These are phyloP conservation scores for Rehmannia glutinosa DNA, from an alignment of 257 asterid species.

Conservation along the genomic window DNA sequence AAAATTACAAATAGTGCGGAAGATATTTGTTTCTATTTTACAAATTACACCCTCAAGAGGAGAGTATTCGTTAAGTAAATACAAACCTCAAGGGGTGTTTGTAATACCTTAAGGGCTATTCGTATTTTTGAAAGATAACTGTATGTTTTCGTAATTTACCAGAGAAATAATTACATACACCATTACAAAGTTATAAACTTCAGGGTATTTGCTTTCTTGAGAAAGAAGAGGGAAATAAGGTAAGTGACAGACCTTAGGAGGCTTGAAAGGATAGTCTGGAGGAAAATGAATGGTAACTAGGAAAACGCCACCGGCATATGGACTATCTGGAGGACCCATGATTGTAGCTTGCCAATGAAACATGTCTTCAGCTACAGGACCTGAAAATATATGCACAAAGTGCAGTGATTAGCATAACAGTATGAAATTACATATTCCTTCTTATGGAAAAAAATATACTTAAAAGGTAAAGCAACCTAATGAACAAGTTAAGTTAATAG, in stretches of 20 bases:
- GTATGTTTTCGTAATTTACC: no score
- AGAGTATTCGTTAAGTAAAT: no score
- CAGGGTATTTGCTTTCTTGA: no score
- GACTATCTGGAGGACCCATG: slow-evolving; percentile 83
- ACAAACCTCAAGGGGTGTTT: no score
- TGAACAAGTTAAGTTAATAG: neutral
- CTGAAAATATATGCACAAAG: slow-evolving; percentile 26
- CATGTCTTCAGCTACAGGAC: slow-evolving; percentile 82
- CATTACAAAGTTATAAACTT: neutral
- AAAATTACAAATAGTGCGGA: no score
- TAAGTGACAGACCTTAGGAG: slow-evolving; percentile 47
- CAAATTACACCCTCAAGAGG: no score
- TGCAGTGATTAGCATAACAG: neutral
- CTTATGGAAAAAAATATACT: neutral
- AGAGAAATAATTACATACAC: neutral
- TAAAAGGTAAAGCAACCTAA: neutral
- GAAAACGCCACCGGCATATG: slow-evolving; percentile 78
- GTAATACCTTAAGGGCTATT: no score
- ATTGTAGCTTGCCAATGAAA: slow-evolving; percentile 90
- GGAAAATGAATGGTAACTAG: slow-evolving; percentile 74
- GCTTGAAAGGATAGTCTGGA: slow-evolving; percentile 82
- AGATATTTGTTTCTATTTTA: no score
- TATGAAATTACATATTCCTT: neutral
- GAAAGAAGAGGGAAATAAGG: neutral
- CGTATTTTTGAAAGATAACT: no score